A percentile compares a stretch with the other conserved stretches of the same genome.
Conservation (phyloP, 176 grass and related monocot species). For the Avena insularis region DNA sequence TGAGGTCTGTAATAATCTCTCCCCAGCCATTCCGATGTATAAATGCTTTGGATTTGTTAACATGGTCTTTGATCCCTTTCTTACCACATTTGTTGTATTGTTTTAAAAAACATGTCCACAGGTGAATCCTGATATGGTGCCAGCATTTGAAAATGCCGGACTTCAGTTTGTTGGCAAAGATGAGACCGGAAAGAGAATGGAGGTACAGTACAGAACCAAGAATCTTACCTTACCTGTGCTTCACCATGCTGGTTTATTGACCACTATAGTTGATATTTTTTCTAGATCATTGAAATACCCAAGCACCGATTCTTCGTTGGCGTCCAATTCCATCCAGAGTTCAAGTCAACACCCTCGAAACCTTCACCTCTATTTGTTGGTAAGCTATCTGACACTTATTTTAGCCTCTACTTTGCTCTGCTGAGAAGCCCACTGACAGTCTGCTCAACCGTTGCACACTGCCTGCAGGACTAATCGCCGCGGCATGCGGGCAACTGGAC, state of each 20-base stretch:
- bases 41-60: neutral
- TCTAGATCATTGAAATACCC: slow-evolving; percentile 95
- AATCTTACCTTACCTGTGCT: slow-evolving; percentile 11
- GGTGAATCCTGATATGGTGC: slow-evolving; percentile 82
- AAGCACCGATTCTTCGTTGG: slow-evolving; percentile 84
- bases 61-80: neutral
- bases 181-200: slow-evolving; percentile 73
- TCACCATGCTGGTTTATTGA: neutral
- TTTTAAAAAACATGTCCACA: neutral
- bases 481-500: slow-evolving; percentile 73
- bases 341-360: slow-evolving; percentile 89
- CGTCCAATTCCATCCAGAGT: slow-evolving; percentile 96
- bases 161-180: slow-evolving; percentile 84
- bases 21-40: neutral
- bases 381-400: slow-evolving; percentile 34
- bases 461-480: slow-evolving; percentile 76
- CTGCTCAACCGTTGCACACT: neutral
- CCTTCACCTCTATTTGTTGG: slow-evolving; percentile 91
- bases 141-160: slow-evolving; percentile 72
- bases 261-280: neutral
- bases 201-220: slow-evolving; percentile 44
- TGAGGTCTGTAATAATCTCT: slow-evolving; percentile 54
- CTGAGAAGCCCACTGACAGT: neutral
- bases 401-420: neutral
- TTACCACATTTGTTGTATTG: too few species aligned